These are phyloP conservation scores for Fusarium poae DNA, from an alignment of 2,329 filamentous ascomycete species.

Conservation along the genomic window DNA sequence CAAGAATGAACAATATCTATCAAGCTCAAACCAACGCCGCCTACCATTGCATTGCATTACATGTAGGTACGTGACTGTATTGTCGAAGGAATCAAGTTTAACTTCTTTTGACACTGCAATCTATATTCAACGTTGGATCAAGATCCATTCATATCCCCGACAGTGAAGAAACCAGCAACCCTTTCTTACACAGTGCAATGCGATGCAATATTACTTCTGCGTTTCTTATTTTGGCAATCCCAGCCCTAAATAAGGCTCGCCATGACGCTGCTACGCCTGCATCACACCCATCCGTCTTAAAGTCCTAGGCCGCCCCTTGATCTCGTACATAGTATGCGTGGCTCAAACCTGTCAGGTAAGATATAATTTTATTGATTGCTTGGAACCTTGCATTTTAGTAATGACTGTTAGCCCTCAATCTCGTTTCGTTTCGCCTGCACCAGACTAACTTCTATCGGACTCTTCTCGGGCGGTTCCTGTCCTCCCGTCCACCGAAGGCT, in stretches of 20 bases:
- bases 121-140: constrained; percentile 6
- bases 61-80: background rate
- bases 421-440: background rate
- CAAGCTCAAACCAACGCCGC: constrained; percentile 1
- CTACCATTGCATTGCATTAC: background rate
- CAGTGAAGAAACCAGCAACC: background rate
- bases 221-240: constrained; percentile 25
- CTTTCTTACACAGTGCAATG: constrained; percentile 15
- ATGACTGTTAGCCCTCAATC: background rate
- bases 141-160: constrained; percentile 7
- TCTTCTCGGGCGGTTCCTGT: constrained; percentile 38
- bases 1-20: constrained; percentile 4
- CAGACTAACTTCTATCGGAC: constrained; percentile 26
- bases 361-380: constrained; percentile 13
- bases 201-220: background rate
- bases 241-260: constrained; percentile 35
- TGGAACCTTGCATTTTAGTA: constrained; percentile 2
- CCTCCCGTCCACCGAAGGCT: constrained; percentile 40
- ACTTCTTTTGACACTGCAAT: constrained; percentile 12
- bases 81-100: constrained; percentile 9
- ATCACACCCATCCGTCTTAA: constrained; percentile 3
- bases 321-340: background rate
- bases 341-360: background rate
- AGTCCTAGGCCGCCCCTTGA: constrained; percentile 6
- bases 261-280: constrained; percentile 26